phyloP scores from a whole-genome alignment of 2,329 filamentous ascomycete species.

The Curvularia sp. region DNA sequence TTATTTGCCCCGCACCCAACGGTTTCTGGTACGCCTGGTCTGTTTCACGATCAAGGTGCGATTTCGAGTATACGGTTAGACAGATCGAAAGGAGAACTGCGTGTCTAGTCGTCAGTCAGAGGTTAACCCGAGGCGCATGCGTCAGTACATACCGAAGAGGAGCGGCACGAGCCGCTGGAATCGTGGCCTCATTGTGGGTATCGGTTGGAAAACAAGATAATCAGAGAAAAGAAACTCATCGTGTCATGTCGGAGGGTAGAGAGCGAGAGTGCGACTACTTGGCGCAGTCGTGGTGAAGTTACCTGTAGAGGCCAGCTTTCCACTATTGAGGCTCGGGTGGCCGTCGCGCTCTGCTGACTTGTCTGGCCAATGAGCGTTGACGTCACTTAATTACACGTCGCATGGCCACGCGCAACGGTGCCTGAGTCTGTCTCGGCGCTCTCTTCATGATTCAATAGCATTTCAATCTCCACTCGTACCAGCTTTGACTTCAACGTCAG shows the following conservation, averaged over 20 bases:
- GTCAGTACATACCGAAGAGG: conserved; percentile 38
- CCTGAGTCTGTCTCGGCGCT: neutral
- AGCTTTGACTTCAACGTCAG: neutral
- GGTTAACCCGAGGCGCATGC: conserved; percentile 13
- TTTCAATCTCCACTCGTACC: neutral
- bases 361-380: conserved; percentile 42
- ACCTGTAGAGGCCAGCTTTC: conserved; percentile 48
- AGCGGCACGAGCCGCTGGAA: conserved; percentile 48
- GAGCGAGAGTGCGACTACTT: conserved; percentile 24
- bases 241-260: conserved; percentile 34
- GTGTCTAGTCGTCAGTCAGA: conserved; percentile 30
- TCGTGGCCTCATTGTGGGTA: conserved; percentile 44
- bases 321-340: conserved; percentile 27
- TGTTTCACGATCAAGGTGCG: conserved; percentile 28
- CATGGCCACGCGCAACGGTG: conserved; percentile 13
- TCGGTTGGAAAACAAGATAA: conserved; percentile 20
- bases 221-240: conserved; percentile 36
- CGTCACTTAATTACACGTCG: conserved; percentile 26
- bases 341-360: conserved; percentile 25
- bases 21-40: conserved; percentile 37
- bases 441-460: neutral
- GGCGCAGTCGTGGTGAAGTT: conserved; percentile 26
- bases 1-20: conserved; percentile 20
- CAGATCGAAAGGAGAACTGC: conserved; percentile 45
- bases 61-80: conserved; percentile 34